Base-by-base conservation (phyloP, 768 basidiomycete species). In the Lactarius tabidus region DNA sequence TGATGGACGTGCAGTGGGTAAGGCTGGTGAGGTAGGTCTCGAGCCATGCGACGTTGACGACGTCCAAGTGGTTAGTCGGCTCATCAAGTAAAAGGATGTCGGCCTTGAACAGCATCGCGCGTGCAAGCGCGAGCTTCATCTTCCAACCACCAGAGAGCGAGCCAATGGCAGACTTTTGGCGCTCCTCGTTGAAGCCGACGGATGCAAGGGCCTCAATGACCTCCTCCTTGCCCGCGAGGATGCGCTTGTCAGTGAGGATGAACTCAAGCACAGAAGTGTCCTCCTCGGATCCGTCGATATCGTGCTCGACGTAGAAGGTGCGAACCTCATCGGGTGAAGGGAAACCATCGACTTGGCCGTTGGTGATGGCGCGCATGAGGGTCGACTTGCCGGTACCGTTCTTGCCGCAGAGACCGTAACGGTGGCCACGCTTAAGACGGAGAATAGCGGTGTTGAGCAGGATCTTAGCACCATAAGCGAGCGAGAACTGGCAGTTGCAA, bases 241-340 rank as follows among this genome's bases (percentile, higher is more conserved):
- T 83, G 73, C 95, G 95, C 75, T 86, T 87, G 79, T 97, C 95
- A 64, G 79, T 74, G 68, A 93, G 74, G 70, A 97, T 95, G 81
- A 95, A 97, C 76, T 91, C 79, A 64, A 95, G 83, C 65, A 97
- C 90, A 52, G 93, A 88, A 60, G 90, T 97, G 18, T 92, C 91
- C 67, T 85, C 95, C 77, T 97, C 95, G 74, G 86, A 90, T 57
- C 95, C 95, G 73, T 98, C 95, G 70, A 98, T 97, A 76, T 98
- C 95, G 83, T 98, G 95, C 83, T 96, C 95, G 75, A 98, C 95
- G 79, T 97, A 98, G 88, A 96, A 98, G 67, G 95, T 98, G 76
- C 95, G 93, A 75, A 98, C 95, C 75, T 95, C 90, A 60, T 95
- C 92, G 62, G 94, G 93, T 23, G 95, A 95, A 15, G 95, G 95